Base-by-base conservation (phyloP, 192 early-diverging fungal species). In the Coemansia sp. region DNA sequence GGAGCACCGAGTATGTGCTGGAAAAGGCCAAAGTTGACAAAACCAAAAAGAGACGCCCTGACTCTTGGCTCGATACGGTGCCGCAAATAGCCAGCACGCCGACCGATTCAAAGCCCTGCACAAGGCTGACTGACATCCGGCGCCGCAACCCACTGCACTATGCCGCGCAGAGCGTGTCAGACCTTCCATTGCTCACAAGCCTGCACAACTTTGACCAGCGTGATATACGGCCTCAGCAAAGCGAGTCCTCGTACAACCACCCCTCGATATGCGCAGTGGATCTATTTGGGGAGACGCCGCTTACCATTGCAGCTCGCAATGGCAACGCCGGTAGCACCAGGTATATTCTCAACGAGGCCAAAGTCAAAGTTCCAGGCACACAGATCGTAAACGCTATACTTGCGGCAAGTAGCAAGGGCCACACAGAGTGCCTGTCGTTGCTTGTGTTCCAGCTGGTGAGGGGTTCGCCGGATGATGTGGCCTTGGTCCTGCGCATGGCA, bases 91-190 rank as follows among this genome's bases (percentile, higher is more conserved):
- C 51, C 3, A 46, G 51, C n/a, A 24, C 55, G 15, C 38, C 30
- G 25, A 18, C 39, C 15, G 63, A 45, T 3, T 55, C 51, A 23
- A 53, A 51, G 46, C 41, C 60, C 10, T 34, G 58, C 49, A 39
- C 30, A 17, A 50, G 41, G 32, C 22, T 55, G 28, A 54, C 41
- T 2, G 72, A 75, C 17, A 52, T 75, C 15, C 30, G 53, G 8
- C 56, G 64, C 17, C 72, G 72, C 53, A 75, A 55, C 20, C 52
- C 53, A 40, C 60, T 75, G 42, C 72, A 75, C 40, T 64, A 75
- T 27, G 72, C 64, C 11, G 72, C 72, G 9, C 51, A 46, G 19
- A 58, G 32, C 28, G 18, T 56, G 0, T 43, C 51, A 32, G 60
- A 75, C 36, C 38, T 75, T 9, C 32, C 44, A 33, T 67, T 55